These are phyloP conservation scores for Fagopyrum tataricum DNA, from an alignment of 148 eudicot genomes.

Conservation along the genomic window DNA sequence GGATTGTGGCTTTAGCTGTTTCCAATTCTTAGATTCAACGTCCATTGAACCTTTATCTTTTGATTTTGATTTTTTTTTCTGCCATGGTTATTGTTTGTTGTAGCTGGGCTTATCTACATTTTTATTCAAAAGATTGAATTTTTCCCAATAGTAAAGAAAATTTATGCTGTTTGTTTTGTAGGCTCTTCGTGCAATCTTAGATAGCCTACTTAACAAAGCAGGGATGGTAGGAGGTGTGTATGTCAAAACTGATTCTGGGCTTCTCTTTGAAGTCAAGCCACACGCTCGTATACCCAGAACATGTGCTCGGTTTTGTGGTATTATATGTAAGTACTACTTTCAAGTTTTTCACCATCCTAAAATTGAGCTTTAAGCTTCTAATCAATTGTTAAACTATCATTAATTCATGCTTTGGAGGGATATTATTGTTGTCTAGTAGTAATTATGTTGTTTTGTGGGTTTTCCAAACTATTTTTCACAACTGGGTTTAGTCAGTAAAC, in stretches of 20 bases:
- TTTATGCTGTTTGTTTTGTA: slow-evolving; percentile 10
- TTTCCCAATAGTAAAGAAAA: neutral
- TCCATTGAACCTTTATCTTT: no score
- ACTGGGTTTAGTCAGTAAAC: neutral
- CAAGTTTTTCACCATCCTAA: neutral
- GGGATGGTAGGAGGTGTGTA: slow-evolving; percentile 33
- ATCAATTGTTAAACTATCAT: neutral
- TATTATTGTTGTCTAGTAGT: no score
- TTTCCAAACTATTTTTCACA: neutral
- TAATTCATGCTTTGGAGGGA: no score
- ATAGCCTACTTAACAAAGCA: slow-evolving; percentile 22
- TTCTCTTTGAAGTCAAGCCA: slow-evolving; percentile 31
- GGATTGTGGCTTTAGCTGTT: neutral
- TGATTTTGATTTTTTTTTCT: no score
- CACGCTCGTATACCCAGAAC: slow-evolving; percentile 28
- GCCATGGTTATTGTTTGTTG: neutral
- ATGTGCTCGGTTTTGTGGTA: slow-evolving; percentile 28
- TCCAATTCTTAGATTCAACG: no score
- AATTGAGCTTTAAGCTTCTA: neutral
- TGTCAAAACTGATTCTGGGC: slow-evolving; percentile 25
- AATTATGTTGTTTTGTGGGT: neutral
- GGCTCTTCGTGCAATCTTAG: slow-evolving; percentile 23
- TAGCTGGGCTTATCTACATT: neutral
- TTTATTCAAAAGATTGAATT: neutral
- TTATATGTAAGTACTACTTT: slow-evolving; percentile 23